Base-by-base conservation (phyloP, 2,329 filamentous ascomycete species). In the Aspergillus ibericus region DNA sequence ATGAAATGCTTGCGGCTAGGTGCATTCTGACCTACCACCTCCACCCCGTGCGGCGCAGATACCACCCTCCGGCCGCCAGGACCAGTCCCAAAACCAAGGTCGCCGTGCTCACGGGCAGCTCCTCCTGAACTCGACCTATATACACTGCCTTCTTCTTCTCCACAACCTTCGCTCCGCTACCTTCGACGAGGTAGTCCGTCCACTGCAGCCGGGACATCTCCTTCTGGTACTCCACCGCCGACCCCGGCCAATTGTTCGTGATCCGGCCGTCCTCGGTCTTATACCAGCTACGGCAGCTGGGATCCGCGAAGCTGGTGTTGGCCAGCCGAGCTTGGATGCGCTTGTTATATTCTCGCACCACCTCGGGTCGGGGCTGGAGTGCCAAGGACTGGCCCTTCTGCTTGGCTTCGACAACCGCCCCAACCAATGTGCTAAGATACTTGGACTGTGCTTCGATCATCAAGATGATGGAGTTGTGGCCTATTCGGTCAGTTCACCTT, bases 71-170 rank as follows among this genome's bases (percentile, higher is more conserved):
- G 7, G 55, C 61, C 3, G 88, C 71, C 85, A 92, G 69, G 91
- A 91, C 35, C 9, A 62, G 47, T 87, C 91, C 59, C 89, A 95
- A 75, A 88, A 96, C 56, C 62, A 75, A 58, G 1, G 70, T 68
- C 13, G 62, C 55, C 38, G 71, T 66, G 49, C 70, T 68, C 2
- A 78, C 58, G 5, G 70, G 61, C 4, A 68, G 70, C 57, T 77
- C 73, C 59, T 79, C 77, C 10, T 70, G 63, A 1, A 76, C 72
- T 27, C 75, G 69, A 4, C 67, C 65, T 27, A 77, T 63, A 16
- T 68, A 46, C 1, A 60, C 71, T 3, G 59, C 60, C 36, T 65
- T 68, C 51, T 70, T 66, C n/a, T 58, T 54, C n/a, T 63, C 56
- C 1, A 76, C 49, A 10, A 58, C 36, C 3, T 61, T 58, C 8